Base-by-base conservation (phyloP, 371 early-diverging fungal genomes). In the Nosema muscidifuracis region DNA sequence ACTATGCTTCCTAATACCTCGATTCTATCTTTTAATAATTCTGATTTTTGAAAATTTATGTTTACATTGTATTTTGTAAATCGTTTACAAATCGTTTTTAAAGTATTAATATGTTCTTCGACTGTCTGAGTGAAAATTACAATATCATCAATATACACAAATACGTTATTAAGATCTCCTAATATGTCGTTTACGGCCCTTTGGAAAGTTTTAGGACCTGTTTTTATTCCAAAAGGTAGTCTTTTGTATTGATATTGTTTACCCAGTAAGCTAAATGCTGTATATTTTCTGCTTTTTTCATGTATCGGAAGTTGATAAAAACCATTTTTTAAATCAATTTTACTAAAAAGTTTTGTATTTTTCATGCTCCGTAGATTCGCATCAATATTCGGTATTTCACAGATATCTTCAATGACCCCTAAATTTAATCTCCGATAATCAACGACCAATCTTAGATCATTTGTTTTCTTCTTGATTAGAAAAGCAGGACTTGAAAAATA, bases 141-240 rank as follows among this genome's bases (percentile, higher is more conserved):
- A 24, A 85, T 80, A 71, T 86, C 85, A 56, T 86, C 85, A 1
- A 86, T 66, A 57, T 84, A 85, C 0, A 84, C 73, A 28, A 63
- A 40, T 10, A 53, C 40, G 40, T 62, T 40, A 18, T 26, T 16
- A n/a, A 71, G 36, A 31, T 55, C 51, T 20, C 47, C 64, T 38
- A 71, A 31, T 2, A 63, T 38, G 18, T 47, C 31, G 3, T 2
- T 9, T 20, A 62, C 42, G 12, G 2, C 26, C 43, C 56, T 51
- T 55, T 71, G 71, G 28, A 71, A 71, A 31, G 24, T 20, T 43
- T 51, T 43, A 2, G 71, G 63, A 6, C 61, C 62, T 22, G 1
- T 2, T 34, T 44, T 55, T 9, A 71, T 26, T 40, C 71, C 71
- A 30, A 71, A 71, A 38, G 71, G 62, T 1, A 69, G 0, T 31